Percentiles rank a stretch among this genome's conserved stretches.
These are phyloP conservation scores for Staphylotrichum longicolle DNA, from an alignment of 495 filamentous ascomycete species.

Conservation along the genomic window DNA sequence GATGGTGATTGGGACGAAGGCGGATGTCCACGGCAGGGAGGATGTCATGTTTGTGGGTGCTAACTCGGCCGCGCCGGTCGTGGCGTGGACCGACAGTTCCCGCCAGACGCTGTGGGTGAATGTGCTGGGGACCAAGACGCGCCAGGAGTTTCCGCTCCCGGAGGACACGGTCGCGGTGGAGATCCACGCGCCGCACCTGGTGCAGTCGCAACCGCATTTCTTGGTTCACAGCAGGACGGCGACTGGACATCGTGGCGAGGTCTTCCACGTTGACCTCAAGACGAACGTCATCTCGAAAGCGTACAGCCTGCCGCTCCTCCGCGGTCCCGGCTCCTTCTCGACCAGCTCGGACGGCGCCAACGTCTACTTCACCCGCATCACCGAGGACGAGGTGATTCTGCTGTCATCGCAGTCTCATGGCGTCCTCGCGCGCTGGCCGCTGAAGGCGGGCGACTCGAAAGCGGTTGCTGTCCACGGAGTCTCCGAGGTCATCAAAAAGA, in stretches of 20 bases:
- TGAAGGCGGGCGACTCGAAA: slow-evolving; percentile 42
- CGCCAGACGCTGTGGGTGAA: slow-evolving; percentile 72
- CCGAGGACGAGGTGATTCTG: slow-evolving; percentile 65
- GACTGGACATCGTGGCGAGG: slow-evolving; percentile 73
- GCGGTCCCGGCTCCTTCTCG: slow-evolving; percentile 72
- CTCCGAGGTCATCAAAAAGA: slow-evolving; percentile 75
- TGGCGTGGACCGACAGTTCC: slow-evolving; percentile 75
- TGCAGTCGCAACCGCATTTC: slow-evolving; percentile 73
- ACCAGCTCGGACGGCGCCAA: slow-evolving; percentile 73
- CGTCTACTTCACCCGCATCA: slow-evolving; percentile 83
- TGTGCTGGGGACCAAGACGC: slow-evolving; percentile 70
- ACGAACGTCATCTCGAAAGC: slow-evolving; percentile 64
- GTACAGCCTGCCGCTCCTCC: slow-evolving; percentile 68
- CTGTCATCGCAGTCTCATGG: slow-evolving; percentile 75
- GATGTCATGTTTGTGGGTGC: slow-evolving; percentile 77
- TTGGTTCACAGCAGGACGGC: slow-evolving; percentile 76
- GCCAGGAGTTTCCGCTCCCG: slow-evolving; percentile 52
- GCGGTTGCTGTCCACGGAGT: slow-evolving; percentile 60
- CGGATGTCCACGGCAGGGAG: slow-evolving; percentile 62
- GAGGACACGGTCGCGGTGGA: slow-evolving; percentile 64
- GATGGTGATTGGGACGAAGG: slow-evolving; percentile 65
- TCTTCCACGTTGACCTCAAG: slow-evolving; percentile 76
- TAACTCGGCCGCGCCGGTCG: slow-evolving; percentile 77
- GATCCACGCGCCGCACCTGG: slow-evolving; percentile 68
- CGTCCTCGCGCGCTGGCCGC: slow-evolving; percentile 68